These are phyloP conservation scores for Penicillium malachiteum DNA, from an alignment of 495 filamentous ascomycete species.

Conservation along the genomic window DNA sequence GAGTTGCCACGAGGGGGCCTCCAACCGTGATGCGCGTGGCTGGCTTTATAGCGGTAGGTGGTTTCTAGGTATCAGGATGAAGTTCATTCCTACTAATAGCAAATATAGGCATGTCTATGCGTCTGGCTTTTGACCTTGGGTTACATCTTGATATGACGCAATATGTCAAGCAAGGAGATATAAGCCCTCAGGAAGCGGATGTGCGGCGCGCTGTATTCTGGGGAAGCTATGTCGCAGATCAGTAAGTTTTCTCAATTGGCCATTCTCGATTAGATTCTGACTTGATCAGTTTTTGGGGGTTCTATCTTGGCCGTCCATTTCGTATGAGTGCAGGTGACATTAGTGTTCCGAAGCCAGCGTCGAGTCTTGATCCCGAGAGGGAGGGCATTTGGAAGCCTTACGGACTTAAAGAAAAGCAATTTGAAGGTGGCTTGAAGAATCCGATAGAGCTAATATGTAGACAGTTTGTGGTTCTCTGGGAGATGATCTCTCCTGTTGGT, in stretches of 20 bases:
- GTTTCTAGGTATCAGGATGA: not conserved
- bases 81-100: constrained; percentile 7
- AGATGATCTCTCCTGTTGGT: constrained; percentile 48
- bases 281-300: constrained; percentile 44
- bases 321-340: constrained; percentile 49
- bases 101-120: constrained; percentile 47
- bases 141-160: constrained; percentile 49
- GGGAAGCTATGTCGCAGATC: constrained; percentile 51
- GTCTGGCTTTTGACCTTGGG: constrained; percentile 50
- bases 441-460: constrained; percentile 42
- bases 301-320: constrained; percentile 48
- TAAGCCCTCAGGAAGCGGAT: constrained; percentile 44
- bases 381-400: constrained; percentile 47
- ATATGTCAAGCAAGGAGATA: constrained; percentile 44
- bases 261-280: not conserved
- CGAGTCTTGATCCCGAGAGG: constrained; percentile 30
- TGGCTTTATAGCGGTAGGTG: constrained; percentile 50
- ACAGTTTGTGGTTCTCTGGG: constrained; percentile 49
- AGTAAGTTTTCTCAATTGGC: constrained; percentile 32
- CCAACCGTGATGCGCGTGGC: constrained; percentile 49
- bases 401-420: constrained; percentile 27
- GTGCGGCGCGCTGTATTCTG: constrained; percentile 48
- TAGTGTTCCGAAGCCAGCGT: constrained; percentile 43
- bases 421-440: constrained; percentile 30
- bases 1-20: constrained; percentile 47